Percentiles rank a stretch among this genome's conserved stretches.
These are phyloP conservation scores for Daedalea quercina DNA, from an alignment of 768 basidiomycete species.

Conservation along the genomic window DNA sequence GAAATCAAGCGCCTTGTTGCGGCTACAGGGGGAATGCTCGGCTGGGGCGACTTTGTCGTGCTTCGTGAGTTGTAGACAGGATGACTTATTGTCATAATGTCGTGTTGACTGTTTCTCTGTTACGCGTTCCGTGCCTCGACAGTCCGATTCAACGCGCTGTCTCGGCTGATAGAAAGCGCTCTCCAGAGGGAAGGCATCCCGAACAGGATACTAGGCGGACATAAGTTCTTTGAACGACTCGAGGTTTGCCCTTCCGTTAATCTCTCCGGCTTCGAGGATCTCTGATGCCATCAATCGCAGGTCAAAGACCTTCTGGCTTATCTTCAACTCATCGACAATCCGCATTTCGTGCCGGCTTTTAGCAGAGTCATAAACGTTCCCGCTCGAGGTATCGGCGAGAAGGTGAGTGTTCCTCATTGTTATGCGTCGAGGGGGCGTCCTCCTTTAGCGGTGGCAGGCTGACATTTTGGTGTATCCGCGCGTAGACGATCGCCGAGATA, in stretches of 20 bases:
- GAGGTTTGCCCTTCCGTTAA: constrained; percentile 40
- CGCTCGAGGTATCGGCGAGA: constrained; percentile 67
- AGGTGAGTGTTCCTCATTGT: constrained; percentile 39
- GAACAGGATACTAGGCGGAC: constrained; percentile 66
- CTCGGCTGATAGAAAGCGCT: constrained; percentile 66
- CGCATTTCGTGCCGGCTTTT: constrained; percentile 59
- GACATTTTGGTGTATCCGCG: no score
- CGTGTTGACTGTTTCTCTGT: background rate
- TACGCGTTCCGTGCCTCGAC: background rate
- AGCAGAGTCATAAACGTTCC: constrained; percentile 69
- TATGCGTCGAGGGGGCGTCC: no score
- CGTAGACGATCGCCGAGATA: constrained; percentile 57
- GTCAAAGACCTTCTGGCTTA: constrained; percentile 81
- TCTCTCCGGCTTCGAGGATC: background rate
- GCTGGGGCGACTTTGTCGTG: constrained; percentile 76
- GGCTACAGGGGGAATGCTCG: constrained; percentile 61
- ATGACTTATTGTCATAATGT: background rate
- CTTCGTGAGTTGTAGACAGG: constrained; percentile 44
- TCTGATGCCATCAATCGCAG: constrained; percentile 24
- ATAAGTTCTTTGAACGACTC: constrained; percentile 80
- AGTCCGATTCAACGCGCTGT: constrained; percentile 82
- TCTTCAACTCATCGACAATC: constrained; percentile 77
- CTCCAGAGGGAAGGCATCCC: constrained; percentile 79
- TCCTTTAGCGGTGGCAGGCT: no score
- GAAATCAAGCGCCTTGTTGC: constrained; percentile 79